Percentiles rank a stretch among this genome's conserved stretches.
phyloP scores from a whole-genome alignment of 306 rosid genomes.

The Gynostemma pentaphyllum region DNA sequence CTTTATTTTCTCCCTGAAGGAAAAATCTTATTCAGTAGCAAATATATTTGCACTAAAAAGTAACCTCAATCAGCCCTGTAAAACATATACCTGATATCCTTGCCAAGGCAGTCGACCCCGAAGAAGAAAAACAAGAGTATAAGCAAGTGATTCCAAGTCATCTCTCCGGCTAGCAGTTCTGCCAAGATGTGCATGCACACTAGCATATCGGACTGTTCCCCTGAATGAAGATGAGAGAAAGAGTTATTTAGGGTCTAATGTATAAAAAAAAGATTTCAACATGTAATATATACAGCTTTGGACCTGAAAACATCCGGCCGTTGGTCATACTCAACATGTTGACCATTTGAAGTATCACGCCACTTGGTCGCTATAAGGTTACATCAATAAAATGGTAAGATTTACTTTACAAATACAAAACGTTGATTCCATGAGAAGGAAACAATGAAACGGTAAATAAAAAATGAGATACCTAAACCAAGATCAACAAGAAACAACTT shows the following conservation, averaged over 20 bases:
- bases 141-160: conserved; percentile 91
- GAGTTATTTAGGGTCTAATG: conserved; percentile 1
- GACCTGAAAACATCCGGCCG: conserved; percentile 43
- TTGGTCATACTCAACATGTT: conserved; percentile 42
- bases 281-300: neutral
- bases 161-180: conserved; percentile 88
- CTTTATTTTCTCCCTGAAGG: conserved; percentile 81
- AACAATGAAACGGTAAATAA: neutral
- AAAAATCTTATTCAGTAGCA: neutral
- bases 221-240: conserved; percentile 16
- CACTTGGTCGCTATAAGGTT: conserved; percentile 26
- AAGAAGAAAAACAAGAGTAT: conserved; percentile 75
- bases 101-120: conserved; percentile 93
- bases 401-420: neutral
- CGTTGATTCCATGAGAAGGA: neutral
- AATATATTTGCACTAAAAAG: neutral
- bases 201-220: conserved; percentile 82
- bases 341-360: conserved; percentile 36
- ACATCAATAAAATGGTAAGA: neutral
- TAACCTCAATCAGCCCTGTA: neutral
- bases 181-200: conserved; percentile 92
- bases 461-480: conserved; percentile 28
- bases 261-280: neutral
- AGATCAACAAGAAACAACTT: conserved; percentile 44
- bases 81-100: conserved; percentile 62